Evolutionary conservation across 768 basidiomycete genomes (phyloP), one percentile per base, ranked within the genome.

Genomic region (Lactarius tabidus): DNA sequence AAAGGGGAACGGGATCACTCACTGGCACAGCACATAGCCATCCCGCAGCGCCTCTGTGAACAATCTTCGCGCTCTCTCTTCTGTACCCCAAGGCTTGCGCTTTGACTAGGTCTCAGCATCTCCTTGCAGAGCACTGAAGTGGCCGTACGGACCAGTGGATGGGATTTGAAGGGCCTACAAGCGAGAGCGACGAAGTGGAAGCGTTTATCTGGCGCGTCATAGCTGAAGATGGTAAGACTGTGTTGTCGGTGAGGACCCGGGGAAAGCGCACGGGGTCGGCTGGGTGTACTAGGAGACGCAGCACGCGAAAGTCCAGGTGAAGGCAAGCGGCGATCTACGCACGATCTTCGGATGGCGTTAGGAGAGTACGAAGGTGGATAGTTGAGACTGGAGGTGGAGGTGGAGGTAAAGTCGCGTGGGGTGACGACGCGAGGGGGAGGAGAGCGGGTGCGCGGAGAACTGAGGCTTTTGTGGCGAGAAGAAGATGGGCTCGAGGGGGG

Each of bases 1-100:
- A 57, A 63, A 45, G 59, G 54, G 12, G 62, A 69, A 31, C 23
- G 64, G 48, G 45, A 59, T 68, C 39, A 86, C 93, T 78, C 72
- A 95, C 94, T 91, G 88, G 85, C 94, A 95, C 28, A 96, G 81
- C 26, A 95, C 84, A 74, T 87, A 89, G 1, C 94, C 94, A 77
- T 96, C 94, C 70, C 85, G 77, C 62, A 95, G 73, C 0, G 90
- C 86, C 61, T 94, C 91, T 38, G 81, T 79, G 71, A 95, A 96
- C 35, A 85, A 74, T 60, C 80, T 81, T 67, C 88, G 78, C 75
- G 94, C 91, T 71, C 87, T 80, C 68, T 93, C 91, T 75, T 91
- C 91, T 39, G 79, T 52, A 78, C 68, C 29, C 81, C 82, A 43
- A 79, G 69, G 29, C 84, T 82, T 59, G 80, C 81, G 60, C 76